Percentiles rank a stretch among this genome's conserved stretches.
Conservation (phyloP, 371 early-diverging fungal species). For the Mucor piriformis region DNA sequence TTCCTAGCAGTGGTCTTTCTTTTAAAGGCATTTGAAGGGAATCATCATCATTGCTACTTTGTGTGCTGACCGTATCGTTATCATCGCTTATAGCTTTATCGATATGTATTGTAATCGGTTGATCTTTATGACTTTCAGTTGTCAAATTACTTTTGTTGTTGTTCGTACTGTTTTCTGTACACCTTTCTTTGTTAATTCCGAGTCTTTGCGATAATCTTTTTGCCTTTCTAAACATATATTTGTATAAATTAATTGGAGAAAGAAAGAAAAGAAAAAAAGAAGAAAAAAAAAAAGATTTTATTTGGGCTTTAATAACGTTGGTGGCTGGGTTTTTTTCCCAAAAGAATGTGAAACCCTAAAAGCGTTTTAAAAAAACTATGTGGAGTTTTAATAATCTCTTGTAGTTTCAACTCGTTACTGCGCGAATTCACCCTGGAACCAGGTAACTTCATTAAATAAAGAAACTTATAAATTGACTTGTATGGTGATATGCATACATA, state of each 20-base stretch:
- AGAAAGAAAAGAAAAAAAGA: background rate
- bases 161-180: conserved; percentile 1
- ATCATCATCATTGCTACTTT: conserved; percentile 3
- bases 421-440: too few relatives aligned
- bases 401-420: too few relatives aligned
- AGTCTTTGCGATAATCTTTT: conserved; percentile 18
- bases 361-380: too few relatives aligned
- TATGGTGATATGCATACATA: too few relatives aligned
- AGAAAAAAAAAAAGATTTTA: background rate
- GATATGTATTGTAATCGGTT: background rate
- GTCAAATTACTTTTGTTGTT: background rate
- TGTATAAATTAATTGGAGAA: background rate
- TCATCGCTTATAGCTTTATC: background rate
- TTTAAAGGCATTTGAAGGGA: background rate
- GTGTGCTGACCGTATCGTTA: conserved; percentile 3
- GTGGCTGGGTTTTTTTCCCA: background rate
- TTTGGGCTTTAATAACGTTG: background rate
- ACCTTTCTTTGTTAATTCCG: conserved; percentile 16
- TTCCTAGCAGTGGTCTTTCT: conserved; percentile 5
- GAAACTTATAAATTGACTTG: too few relatives aligned
- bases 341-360: background rate
- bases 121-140: background rate
- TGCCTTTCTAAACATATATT: conserved; percentile 24
- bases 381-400: too few relatives aligned
- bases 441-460: too few relatives aligned